These are phyloP conservation scores for Populus hybrid DNA, from an alignment of 441 rosid genomes.

Conservation along the genomic window DNA sequence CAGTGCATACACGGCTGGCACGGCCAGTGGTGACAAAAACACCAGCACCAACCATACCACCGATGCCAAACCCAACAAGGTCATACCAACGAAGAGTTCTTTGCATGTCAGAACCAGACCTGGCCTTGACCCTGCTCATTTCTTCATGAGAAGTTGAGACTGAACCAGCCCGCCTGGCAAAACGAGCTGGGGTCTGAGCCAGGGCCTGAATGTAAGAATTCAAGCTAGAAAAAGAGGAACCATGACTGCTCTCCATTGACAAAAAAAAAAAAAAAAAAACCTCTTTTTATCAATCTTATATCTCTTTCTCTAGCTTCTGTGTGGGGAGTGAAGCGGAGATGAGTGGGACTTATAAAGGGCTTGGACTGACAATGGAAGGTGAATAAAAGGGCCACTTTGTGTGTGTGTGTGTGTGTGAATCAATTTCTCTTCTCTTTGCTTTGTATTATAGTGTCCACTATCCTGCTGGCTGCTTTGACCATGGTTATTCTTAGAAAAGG, in stretches of 20 bases:
- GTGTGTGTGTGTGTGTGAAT: not conserved
- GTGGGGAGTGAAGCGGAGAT: not conserved
- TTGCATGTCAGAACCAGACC: slow-evolving; percentile 64
- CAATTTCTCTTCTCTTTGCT: not conserved
- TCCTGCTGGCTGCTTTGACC: slow-evolving; percentile 6
- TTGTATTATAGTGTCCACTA: not conserved
- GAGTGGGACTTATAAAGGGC: slow-evolving; percentile 2
- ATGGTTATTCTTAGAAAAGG: not conserved
- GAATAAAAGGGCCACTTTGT: slow-evolving; percentile 1
- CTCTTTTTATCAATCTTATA: no score
- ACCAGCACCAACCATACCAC: slow-evolving; percentile 98
- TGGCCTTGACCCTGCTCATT: slow-evolving; percentile 52
- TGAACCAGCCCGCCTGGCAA: slow-evolving; percentile 62
- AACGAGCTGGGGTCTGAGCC: slow-evolving; percentile 55
- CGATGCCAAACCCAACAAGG: slow-evolving; percentile 80
- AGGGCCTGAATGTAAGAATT: slow-evolving; percentile 60
- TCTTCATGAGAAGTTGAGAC: slow-evolving; percentile 72
- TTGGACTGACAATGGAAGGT: slow-evolving; percentile 1
- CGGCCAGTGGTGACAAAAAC: slow-evolving; percentile 79
- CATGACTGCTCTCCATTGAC: slow-evolving; percentile 36
- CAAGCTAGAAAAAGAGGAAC: slow-evolving; percentile 62
- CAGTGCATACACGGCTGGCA: slow-evolving; percentile 58
- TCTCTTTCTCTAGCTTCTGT: not conserved
- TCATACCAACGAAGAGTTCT: slow-evolving; percentile 78
- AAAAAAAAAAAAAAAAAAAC: no score